Evolutionary conservation across 805 yeast genomes (phyloP).

Genomic region (Wickerhamomyces strasburgensis): DNA sequence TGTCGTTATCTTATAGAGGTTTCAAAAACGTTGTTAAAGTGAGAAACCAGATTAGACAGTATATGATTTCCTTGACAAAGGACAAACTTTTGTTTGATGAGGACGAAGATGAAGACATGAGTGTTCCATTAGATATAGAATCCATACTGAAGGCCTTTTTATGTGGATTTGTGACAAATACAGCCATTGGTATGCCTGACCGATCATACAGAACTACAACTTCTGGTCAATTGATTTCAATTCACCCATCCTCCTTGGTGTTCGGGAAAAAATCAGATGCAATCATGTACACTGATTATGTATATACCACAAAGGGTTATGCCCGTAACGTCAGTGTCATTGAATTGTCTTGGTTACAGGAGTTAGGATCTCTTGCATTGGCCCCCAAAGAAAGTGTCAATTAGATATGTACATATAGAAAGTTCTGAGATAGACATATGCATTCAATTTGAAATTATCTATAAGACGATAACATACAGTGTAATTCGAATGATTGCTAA

Average conservation of each 20-base stretch:
- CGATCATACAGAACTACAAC: constrained; percentile 83
- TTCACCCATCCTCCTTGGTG: constrained; percentile 86
- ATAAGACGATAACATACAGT: too few species aligned
- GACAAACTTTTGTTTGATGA: constrained; percentile 28
- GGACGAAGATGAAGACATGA: constrained; percentile 15
- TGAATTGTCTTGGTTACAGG: constrained; percentile 81
- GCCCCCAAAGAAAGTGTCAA: constrained; percentile 12
- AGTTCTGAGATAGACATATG: too few species aligned
- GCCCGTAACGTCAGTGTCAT: constrained; percentile 85
- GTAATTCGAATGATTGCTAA: too few species aligned
- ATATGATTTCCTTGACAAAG: constrained; percentile 48
- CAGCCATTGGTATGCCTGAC: constrained; percentile 94
- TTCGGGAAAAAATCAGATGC: constrained; percentile 83
- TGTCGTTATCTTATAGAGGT: constrained; percentile 73
- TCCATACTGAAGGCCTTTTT: constrained; percentile 72
- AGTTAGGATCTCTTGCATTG: constrained; percentile 33
- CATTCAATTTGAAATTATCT: too few species aligned
- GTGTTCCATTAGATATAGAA: constrained; percentile 43
- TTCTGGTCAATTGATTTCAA: constrained; percentile 77
- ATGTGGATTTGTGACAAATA: constrained; percentile 76
- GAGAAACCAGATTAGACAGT: constrained; percentile 66
- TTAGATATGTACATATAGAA: constrained; percentile 1
- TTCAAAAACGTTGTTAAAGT: constrained; percentile 73
- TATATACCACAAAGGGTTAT: constrained; percentile 87
- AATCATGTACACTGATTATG: constrained; percentile 91